Evolutionary conservation across 2,329 filamentous ascomycete genomes (phyloP).

Genomic region (Colletotrichum chlorophyti): DNA sequence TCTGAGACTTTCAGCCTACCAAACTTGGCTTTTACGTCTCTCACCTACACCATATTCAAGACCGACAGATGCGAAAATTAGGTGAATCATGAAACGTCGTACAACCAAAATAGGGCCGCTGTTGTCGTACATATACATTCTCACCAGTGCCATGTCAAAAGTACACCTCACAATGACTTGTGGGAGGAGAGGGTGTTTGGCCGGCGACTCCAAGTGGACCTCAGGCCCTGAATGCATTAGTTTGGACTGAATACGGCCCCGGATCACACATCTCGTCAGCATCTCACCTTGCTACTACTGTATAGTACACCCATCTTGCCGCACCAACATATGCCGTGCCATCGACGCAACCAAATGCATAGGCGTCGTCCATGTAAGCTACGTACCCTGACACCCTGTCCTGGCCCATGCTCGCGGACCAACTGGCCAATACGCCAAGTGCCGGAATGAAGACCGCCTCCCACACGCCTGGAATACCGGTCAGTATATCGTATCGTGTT

Average conservation of each 20-base stretch:
- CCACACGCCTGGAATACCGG: slow-evolving; percentile 7
- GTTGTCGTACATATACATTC: no score
- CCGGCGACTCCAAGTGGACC: slow-evolving; percentile 22
- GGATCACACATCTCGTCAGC: slow-evolving; percentile 1
- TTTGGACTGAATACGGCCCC: neutral
- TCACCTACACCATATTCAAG: no score
- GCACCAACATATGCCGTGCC: neutral
- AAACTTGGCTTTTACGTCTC: no score
- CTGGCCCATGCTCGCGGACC: neutral
- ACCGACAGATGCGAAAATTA: neutral
- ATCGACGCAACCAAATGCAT: no score
- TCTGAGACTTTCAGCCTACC: neutral
- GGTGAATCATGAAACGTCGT: slow-evolving; percentile 1
- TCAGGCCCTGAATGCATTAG: no score
- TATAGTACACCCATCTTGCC: no score
- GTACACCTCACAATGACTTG: neutral
- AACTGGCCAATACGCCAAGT: slow-evolving; percentile 10
- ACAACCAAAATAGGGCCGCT: neutral
- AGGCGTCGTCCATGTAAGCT: no score
- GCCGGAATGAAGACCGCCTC: slow-evolving; percentile 23
- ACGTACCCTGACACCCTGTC: neutral
- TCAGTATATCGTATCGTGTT: no score
- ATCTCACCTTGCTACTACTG: no score
- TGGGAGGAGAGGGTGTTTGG: slow-evolving; percentile 11
- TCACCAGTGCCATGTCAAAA: neutral